Base-by-base conservation (phyloP, 805 yeast genomes). In the Wickerhamomyces silvicola region DNA sequence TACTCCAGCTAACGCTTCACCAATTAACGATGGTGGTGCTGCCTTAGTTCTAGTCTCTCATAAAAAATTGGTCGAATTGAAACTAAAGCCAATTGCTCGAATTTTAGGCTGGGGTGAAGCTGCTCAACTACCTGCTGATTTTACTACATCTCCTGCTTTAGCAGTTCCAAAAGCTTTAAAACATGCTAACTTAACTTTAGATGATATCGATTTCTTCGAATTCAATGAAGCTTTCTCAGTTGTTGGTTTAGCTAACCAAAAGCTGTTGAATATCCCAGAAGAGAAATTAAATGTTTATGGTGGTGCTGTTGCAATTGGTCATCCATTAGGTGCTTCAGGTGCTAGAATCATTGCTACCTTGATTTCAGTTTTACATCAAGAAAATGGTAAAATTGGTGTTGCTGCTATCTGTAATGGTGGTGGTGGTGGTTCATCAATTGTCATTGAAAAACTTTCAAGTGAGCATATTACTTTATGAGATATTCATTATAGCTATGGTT, bases 371-470 rank as follows among this genome's bases (percentile, higher is more conserved):
- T 74, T 92, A 55, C 45, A 62, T 23, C 96, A 90, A 66, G 97
- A 92, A 69, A 63, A 63, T 35, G 94, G 90, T 48, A 85, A 81
- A 66, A 60, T 78, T 47, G 99, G 99, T 59, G 86, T 78, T 46
- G 97, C 96, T 51, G 96, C 86, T 59, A 81, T 92, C 56, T 92
- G 98, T 73, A 92, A 92, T 62, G 98, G 99, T 69, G 99, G 99
- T 54, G 99, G 99, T 59, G 99, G 98, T 58, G 97, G 97, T 30
- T 81, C 95, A 35, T 80, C 97, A 17, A 68, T 92, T 51, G 85
- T 92, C 40, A 74, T 92, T 50, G 95, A 88, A 68, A 76, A 68
- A 50, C 52, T 76, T 27, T 71, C 53, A 7, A 28, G 40, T 28
- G 52, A 50, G 30, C 53, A 50, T 28, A 6, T 46, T 14, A 11